Base-by-base conservation (phyloP, 192 early-diverging fungal species). In the Backusella westeae region DNA sequence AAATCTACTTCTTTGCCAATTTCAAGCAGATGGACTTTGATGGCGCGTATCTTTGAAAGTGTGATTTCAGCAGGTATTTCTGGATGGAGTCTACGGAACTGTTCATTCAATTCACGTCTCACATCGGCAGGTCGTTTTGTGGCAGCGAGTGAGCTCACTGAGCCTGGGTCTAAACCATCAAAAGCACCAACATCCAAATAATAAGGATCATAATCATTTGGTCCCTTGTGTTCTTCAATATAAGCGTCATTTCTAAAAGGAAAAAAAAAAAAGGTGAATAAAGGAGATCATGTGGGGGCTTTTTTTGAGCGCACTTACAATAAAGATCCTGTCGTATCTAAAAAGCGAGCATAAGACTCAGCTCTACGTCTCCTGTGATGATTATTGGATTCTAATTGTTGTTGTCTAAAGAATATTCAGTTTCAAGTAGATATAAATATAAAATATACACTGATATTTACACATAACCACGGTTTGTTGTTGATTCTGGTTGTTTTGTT, bases 81-180 rank as follows among this genome's bases (percentile, higher is more conserved):
- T 4, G 94, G 94, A 75, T 98, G 97, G 8, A 85, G 86, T 39
- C 90, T 87, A 21, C 93, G 88, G 71, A 96, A 96, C 65, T 91
- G 91, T 75, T 94, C 96, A 74, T 97, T 94, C 17, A 96, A 81
- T 82, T 99, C 97, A 66, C 92, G 87, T 41, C 94, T 96, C 69
- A 94, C 85, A 65, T 99, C 96, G 14, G 90, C 86, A 1, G 94
- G 90, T 69, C 90, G 65, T 42, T 23, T 73, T 17, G 34, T 17
- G 32, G 32, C 35, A 12, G 41, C 7, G 12, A 71, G 42, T 2
- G 23, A 32, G 26, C 41, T 41, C 41, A 73, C 12, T 0, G 71
- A 72, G 23, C 49, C 35, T n/a, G 72, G n/a, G 3, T 68, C 26
- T 26, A 72, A 32, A 39, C 39, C 59, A 32, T 52, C 32, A 59